Percentiles rank a stretch among this genome's conserved stretches.
These are phyloP conservation scores for Penicillium sp. DNA, from an alignment of 2,329 filamentous ascomycete species.

Conservation along the genomic window DNA sequence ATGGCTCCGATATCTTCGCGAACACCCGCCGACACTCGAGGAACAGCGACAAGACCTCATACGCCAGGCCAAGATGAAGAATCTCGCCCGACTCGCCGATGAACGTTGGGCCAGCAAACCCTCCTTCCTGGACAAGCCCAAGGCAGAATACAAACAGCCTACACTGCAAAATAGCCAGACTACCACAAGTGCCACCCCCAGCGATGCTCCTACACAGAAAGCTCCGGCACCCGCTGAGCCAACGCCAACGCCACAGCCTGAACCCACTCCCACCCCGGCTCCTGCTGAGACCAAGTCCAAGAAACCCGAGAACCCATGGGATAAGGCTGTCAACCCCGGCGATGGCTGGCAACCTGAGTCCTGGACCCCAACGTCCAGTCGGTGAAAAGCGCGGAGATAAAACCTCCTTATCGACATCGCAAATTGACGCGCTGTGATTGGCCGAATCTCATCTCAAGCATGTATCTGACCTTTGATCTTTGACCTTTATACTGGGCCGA, in stretches of 20 bases:
- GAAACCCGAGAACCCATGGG: slow-evolving; percentile 55
- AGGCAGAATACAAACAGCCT: slow-evolving; percentile 50
- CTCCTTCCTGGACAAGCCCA: slow-evolving; percentile 57
- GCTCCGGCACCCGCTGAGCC: not conserved
- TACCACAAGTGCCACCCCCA: slow-evolving; percentile 34
- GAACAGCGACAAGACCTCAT: slow-evolving; percentile 59
- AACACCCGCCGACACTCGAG: slow-evolving; percentile 54
- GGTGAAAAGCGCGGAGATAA: slow-evolving; percentile 29
- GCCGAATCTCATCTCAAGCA: not conserved
- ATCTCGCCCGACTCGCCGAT: slow-evolving; percentile 59
- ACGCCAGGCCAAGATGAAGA: slow-evolving; percentile 58
- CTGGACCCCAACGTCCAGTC: slow-evolving; percentile 55
- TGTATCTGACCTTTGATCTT: not conserved
- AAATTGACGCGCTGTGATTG: not conserved
- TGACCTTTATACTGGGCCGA: too few species aligned
- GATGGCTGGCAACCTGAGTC: slow-evolving; percentile 67
- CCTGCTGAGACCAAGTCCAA: slow-evolving; percentile 5
- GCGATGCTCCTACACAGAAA: slow-evolving; percentile 26
- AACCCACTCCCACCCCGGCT: slow-evolving; percentile 3
- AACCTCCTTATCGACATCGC: not conserved
- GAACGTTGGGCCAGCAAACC: slow-evolving; percentile 60
- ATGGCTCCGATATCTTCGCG: slow-evolving; percentile 63
- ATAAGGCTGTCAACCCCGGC: slow-evolving; percentile 53
- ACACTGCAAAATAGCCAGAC: slow-evolving; percentile 45
- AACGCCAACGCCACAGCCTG: not conserved